Evolutionary conservation across 1,139 yeast genomes (phyloP).

Genomic region (Yamadazyma friedrichii): DNA sequence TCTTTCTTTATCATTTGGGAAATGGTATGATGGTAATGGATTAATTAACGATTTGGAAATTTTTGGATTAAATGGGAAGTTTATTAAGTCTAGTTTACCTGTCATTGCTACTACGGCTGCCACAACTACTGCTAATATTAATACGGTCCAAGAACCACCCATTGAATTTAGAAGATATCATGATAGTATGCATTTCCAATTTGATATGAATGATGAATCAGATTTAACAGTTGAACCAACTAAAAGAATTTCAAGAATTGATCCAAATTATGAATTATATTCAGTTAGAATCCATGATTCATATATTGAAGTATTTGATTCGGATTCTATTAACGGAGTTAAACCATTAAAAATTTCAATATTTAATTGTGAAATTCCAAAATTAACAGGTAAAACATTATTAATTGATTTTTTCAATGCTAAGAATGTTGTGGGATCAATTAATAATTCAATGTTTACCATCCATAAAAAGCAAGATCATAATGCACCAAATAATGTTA

Average conservation of each 20-base stretch:
- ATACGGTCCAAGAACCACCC: conserved; percentile 8
- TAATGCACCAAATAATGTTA: conserved; percentile 21
- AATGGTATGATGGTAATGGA: conserved; percentile 73
- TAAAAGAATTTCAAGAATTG: conserved; percentile 19
- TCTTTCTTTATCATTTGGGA: conserved; percentile 58
- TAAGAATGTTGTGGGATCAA: conserved; percentile 66
- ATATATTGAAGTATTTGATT: conserved; percentile 40
- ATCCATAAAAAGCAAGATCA: conserved; percentile 55
- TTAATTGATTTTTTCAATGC: conserved; percentile 69
- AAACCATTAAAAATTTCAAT: conserved; percentile 52
- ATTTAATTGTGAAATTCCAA: conserved; percentile 65
- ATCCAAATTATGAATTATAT: conserved; percentile 48
- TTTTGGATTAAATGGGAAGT: conserved; percentile 58
- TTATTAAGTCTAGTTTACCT: conserved; percentile 21
- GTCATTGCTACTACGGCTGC: neutral
- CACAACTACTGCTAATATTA: neutral
- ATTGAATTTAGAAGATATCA: conserved; percentile 18
- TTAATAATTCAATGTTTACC: conserved; percentile 72
- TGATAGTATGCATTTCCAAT: conserved; percentile 33
- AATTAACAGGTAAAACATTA: conserved; percentile 55
- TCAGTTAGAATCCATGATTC: conserved; percentile 57
- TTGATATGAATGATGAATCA: conserved; percentile 30
- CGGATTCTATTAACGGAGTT: conserved; percentile 16
- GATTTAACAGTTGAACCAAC: conserved; percentile 14
- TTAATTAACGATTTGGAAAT: conserved; percentile 61